Base-by-base conservation (phyloP, 129 eudicot species). In the Centaurea solstitialis region DNA sequence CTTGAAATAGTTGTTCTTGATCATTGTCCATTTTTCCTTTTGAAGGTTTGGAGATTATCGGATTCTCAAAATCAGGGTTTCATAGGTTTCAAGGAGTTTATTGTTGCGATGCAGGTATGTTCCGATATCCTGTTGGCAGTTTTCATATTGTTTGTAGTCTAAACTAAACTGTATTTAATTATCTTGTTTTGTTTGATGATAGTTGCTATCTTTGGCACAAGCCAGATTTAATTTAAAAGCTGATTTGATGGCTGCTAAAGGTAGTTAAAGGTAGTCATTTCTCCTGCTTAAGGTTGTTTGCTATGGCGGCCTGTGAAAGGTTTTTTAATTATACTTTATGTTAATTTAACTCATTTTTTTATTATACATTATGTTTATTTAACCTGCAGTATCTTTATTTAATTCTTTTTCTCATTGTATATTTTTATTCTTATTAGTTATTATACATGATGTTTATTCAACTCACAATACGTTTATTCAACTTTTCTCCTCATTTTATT, bases 181-280 rank as follows among this genome's bases (percentile, higher is more conserved):
- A n/a, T 69, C n/a, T 70, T 21, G 0, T 7, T 69, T 17, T 59
- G 2, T 10, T 12, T 71, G 62, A n/a, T 72, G 26, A 83, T 76
- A 95, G 99, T 79, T 95, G 84, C 78, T 95, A 37, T 87, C 97
- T 22, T 73, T 95, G 47, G 99, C 98, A 73, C 98, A 95, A 93
- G 86, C 87, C 1, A 97, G 98, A 62, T 78, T n/a, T n/a, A n/a
- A n/a, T n/a, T n/a, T n/a, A n/a, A n/a, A n/a, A n/a, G n/a, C n/a
- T n/a, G n/a, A n/a, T n/a, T 82, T 73, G 94, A 92, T 95, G 18
- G 77, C 47, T 74, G 77, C 79, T 23, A 70, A 81, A 74, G 93
- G 97, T 81, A 75, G n/a, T n/a, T n/a, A n/a, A n/a, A n/a, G n/a
- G n/a, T n/a, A n/a, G n/a, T n/a, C n/a, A n/a, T n/a, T n/a, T n/a